Base-by-base conservation (phyloP, 2,329 filamentous ascomycete species). In the Penicillium occitanis region DNA sequence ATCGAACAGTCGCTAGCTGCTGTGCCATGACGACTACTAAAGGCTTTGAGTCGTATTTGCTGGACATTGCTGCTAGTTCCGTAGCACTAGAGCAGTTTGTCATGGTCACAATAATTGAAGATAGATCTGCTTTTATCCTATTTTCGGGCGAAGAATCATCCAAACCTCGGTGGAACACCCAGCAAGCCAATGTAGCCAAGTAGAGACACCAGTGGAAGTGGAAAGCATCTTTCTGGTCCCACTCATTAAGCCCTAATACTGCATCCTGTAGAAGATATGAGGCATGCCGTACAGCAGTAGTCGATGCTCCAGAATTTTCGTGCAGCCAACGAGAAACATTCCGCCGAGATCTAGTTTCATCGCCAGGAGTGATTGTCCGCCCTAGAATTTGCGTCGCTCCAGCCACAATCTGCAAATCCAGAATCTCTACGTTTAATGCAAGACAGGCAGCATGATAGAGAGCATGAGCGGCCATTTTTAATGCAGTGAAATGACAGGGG, bases 151-250 rank as follows among this genome's bases (percentile, higher is more conserved):
- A 74, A 74, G 5, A 59, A 30, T 44, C 19, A 17, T 59, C 57
- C 25, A 69, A 70, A 25, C 77, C 76, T 60, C 85, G 83, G 70
- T 87, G 85, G 63, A 86, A 86, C 0, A 83, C 82, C 86, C 86
- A 89, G 37, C 83, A 82, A 0, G 84, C 84, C 48, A 88, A 70
- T 0, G 86, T 87, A 0, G 85, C 85, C 0, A 89, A 76, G 69
- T 88, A 88, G 13, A 88, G 71, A 68, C 84, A 86, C 87, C 87
- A 89, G 0, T 86, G 85, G 19, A 87, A 85, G 70, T 88, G 86
- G 71, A 88, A 88, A 0, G 85, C 75, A 51, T 85, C 82, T 50
- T 82, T 82, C 1, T 82, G 80, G 22, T 85, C 83, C 66, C 81
- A 83, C 42, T 85, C 81, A 13, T 83, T 78, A 1, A 87, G 74